Evolutionary conservation across 345 rosid species (phyloP).

Genomic region (Eucalyptus sideroxylon): DNA sequence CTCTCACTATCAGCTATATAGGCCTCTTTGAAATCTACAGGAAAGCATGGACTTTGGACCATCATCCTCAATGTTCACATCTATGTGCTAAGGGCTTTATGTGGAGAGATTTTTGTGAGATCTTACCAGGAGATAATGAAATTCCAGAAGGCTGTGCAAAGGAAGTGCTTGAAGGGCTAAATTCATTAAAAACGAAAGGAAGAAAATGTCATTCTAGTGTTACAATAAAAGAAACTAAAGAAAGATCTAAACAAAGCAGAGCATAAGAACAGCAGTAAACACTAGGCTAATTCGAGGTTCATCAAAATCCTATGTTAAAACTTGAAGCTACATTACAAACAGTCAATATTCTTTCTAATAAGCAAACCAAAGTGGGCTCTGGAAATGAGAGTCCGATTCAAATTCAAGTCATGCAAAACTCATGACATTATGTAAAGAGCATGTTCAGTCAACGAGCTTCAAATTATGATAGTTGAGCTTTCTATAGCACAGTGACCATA

Average conservation of each 20-base stretch:
- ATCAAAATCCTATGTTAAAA: background rate
- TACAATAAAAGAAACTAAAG: background rate
- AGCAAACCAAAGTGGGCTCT: background rate
- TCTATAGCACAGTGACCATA: background rate
- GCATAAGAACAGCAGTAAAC: background rate
- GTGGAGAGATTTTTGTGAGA: background rate
- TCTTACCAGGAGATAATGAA: slow-evolving; percentile 61
- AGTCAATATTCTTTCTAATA: background rate
- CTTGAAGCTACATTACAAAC: background rate
- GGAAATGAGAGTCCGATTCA: background rate
- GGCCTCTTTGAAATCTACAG: slow-evolving; percentile 48
- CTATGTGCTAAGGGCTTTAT: background rate
- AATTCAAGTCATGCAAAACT: background rate
- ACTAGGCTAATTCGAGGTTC: background rate
- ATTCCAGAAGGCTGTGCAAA: slow-evolving; percentile 95
- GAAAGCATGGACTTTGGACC: background rate
- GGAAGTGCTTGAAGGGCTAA: slow-evolving; percentile 65
- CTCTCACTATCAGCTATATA: slow-evolving; percentile 95
- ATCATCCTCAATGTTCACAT: background rate
- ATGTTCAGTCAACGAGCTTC: background rate
- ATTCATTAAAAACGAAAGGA: background rate
- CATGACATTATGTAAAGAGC: background rate
- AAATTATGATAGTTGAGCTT: background rate
- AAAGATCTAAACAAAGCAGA: background rate
- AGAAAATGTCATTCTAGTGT: background rate